Base-by-base conservation (phyloP, 306 rosid genomes). In the Lupinus albus region DNA sequence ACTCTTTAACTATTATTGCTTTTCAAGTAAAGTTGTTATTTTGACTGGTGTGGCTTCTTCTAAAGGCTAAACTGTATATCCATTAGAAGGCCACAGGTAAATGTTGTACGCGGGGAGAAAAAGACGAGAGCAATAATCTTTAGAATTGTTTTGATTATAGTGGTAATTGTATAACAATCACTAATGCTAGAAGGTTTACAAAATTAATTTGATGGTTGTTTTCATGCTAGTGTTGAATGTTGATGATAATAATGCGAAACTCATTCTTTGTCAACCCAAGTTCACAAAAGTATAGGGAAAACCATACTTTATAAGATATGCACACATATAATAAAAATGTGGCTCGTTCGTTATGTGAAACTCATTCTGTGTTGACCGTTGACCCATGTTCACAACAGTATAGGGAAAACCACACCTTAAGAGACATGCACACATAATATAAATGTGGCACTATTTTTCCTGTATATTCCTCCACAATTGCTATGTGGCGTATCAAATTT, bases 11-110 rank as follows among this genome's bases (percentile, higher is more conserved):
- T 25, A 33, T 55, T 48, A 38, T 49, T 52, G 48, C 60, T 63
- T 81, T 42, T 68, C 75, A 57, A 73, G 63, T 44, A 73, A 51
- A 69, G 62, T 21, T 21, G 25, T 41, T 45, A 3, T 50, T 55
- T 68, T 32, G 17, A 28, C 8, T 47, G 15, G 60, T 59, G 50
- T 21, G 62, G n/a, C 78, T 70, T 21, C 78, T 53, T 50, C 71
- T 69, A 52, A 35, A 73, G 46, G 68, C 36, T 57, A 17, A 68
- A 51, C 39, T 51, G 12, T 7, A 56, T 77, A 46, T 59, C 63
- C 13, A 28, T 49, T 50, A 32, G 46, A 65, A 38, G 47, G 47
- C 48, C 38, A 71, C 39, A 42, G 30, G 45, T 39, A 59, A 70
- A 32, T 46, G 54, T 39, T 61, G 36, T 59, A 42, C 41, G n/a